phyloP scores from a whole-genome alignment of 345 rosid genomes.

The Leavenworthia alabamica region DNA sequence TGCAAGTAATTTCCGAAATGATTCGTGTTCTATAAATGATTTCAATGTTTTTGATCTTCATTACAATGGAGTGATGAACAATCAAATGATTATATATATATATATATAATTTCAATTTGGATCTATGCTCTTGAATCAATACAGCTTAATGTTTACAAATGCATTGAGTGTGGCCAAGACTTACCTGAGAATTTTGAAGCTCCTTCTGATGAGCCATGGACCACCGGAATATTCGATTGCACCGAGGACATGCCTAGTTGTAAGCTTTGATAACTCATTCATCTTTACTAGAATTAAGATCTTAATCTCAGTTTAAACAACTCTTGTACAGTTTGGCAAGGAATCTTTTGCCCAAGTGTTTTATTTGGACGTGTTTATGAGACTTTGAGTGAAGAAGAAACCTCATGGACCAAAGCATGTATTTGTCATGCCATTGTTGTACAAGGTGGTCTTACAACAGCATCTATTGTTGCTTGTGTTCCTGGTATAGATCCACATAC shows the following conservation, averaged over 20 bases:
- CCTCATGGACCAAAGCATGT: constrained; percentile 79
- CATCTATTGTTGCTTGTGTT: constrained; percentile 55
- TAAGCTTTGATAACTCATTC: constrained; percentile 36
- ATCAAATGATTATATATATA: neutral
- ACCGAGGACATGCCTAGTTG: constrained; percentile 76
- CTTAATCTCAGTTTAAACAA: neutral
- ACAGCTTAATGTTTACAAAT: constrained; percentile 64
- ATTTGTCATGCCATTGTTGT: constrained; percentile 73
- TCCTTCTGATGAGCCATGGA: constrained; percentile 91
- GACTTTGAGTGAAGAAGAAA: constrained; percentile 72
- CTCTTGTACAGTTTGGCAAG: constrained; percentile 59
- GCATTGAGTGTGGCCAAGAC: constrained; percentile 90
- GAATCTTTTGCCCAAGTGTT: constrained; percentile 87
- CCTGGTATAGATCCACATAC: constrained; percentile 76
- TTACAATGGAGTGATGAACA: neutral
- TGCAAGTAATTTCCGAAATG: neutral
- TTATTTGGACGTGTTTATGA: constrained; percentile 83
- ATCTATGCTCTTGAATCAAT: constrained; percentile 9
- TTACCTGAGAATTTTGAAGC: constrained; percentile 78
- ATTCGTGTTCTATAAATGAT: neutral
- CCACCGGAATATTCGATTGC: constrained; percentile 89
- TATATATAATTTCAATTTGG: neutral
- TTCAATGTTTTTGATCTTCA: neutral
- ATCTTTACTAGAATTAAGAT: neutral
- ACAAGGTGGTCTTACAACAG: constrained; percentile 79